phyloP scores from a whole-genome alignment of 148 eudicot genomes.

The Chenopodium quinoa region DNA sequence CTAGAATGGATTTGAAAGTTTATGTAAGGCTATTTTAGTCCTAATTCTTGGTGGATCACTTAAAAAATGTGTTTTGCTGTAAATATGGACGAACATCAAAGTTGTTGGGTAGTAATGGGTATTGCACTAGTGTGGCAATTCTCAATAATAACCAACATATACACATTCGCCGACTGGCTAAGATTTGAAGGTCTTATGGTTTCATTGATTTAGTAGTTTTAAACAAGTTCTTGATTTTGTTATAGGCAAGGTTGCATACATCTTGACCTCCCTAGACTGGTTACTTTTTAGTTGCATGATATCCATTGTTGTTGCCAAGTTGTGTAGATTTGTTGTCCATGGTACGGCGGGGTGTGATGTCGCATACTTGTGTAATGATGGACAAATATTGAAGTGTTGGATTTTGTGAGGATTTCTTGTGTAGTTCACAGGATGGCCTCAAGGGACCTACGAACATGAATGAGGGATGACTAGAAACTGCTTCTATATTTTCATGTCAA shows the following conservation, averaged over 20 bases:
- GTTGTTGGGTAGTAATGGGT: slow-evolving; percentile 22
- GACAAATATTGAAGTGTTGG: too few species aligned
- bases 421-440: too few species aligned
- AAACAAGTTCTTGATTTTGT: background rate
- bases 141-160: slow-evolving; percentile 20
- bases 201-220: too few species aligned
- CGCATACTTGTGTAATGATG: too few species aligned
- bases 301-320: too few species aligned
- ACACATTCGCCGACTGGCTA: background rate
- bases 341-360: too few species aligned
- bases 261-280: background rate
- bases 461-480: background rate
- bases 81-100: slow-evolving; percentile 33
- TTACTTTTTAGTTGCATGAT: too few species aligned
- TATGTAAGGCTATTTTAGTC: background rate
- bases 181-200: slow-evolving; percentile 6
- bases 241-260: too few species aligned
- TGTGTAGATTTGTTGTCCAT: too few species aligned
- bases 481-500: background rate
- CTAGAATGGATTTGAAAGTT: too few species aligned
- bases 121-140: slow-evolving; percentile 24
- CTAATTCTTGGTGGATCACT: slow-evolving; percentile 39
- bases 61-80: slow-evolving; percentile 34
- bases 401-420: too few species aligned
- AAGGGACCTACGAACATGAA: background rate